These are phyloP conservation scores for Ulvella scutata DNA, from an alignment of 139 green algal species.

Conservation along the genomic window DNA sequence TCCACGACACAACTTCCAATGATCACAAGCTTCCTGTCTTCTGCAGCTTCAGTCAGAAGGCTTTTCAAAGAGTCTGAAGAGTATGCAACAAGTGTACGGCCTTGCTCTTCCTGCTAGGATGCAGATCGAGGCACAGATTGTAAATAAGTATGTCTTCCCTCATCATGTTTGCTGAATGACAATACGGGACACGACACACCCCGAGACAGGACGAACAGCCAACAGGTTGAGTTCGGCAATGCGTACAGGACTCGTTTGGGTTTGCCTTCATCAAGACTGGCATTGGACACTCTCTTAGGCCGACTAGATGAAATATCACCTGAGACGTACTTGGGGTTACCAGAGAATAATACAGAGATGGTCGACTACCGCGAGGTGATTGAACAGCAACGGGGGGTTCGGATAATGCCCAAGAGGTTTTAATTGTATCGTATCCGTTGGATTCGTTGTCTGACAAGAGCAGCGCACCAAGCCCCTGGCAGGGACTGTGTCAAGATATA, in stretches of 20 bases:
- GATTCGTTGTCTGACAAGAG: too few relatives aligned
- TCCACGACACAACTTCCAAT: background rate
- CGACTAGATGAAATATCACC: slow-evolving; percentile 64
- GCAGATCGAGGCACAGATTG: slow-evolving; percentile 64
- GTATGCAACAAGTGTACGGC: slow-evolving; percentile 62
- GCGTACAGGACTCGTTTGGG: slow-evolving; percentile 33
- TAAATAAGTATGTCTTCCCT: slow-evolving; percentile 24
- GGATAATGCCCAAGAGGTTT: too few relatives aligned
- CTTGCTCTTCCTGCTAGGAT: slow-evolving; percentile 43
- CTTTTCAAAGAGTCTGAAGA: slow-evolving; percentile 17
- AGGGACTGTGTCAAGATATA: too few relatives aligned
- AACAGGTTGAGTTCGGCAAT: background rate
- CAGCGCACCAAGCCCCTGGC: too few relatives aligned
- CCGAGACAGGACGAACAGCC: background rate
- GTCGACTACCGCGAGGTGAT: background rate
- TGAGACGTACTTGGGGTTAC: slow-evolving; percentile 46
- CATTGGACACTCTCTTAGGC: slow-evolving; percentile 52
- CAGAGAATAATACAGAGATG: slow-evolving; percentile 11
- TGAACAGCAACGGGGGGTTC: background rate
- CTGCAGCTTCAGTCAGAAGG: background rate
- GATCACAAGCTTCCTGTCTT: background rate
- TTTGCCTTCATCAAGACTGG: slow-evolving; percentile 45
- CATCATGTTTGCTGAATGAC: background rate
- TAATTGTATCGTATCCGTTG: too few relatives aligned
- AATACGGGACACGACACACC: background rate